Conservation (phyloP, 305 asterid species). For the Nicotiana rustica region DNA sequence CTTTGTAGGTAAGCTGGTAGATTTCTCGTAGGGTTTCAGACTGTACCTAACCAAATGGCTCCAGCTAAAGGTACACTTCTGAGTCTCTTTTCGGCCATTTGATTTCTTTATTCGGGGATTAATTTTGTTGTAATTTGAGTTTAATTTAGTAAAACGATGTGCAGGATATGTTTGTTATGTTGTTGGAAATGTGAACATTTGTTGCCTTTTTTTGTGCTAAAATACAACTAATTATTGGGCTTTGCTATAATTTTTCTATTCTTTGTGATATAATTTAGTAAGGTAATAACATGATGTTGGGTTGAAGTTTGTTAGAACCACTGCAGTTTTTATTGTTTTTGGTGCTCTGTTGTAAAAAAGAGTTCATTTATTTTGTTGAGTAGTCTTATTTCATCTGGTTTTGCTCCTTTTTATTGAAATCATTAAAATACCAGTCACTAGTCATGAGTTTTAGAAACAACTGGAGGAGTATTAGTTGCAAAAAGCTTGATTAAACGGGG, state of each 20-base stretch:
- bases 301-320: not conserved
- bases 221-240: not conserved
- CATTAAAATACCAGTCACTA: not conserved
- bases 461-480: not conserved
- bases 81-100: not conserved
- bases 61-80: conserved; percentile 53
- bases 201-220: not conserved
- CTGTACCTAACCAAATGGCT: conserved; percentile 46
- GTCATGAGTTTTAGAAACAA: not conserved
- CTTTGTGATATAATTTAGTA: not conserved
- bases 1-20: conserved; percentile 5
- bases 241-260: not conserved
- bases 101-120: not conserved
- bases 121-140: too few relatives aligned
- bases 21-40: not conserved
- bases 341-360: too few relatives aligned
- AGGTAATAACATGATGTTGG: not conserved
- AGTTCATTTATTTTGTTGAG: not conserved
- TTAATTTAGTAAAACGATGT: too few relatives aligned
- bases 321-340: not conserved
- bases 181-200: not conserved
- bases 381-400: not conserved
- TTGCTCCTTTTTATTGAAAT: not conserved
- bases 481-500: not conserved
- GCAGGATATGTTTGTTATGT: not conserved